A percentile compares a stretch with the other conserved stretches of the same genome.
Conservation (phyloP, 129 eudicot species). For the Chrysanthemum seticuspe region DNA sequence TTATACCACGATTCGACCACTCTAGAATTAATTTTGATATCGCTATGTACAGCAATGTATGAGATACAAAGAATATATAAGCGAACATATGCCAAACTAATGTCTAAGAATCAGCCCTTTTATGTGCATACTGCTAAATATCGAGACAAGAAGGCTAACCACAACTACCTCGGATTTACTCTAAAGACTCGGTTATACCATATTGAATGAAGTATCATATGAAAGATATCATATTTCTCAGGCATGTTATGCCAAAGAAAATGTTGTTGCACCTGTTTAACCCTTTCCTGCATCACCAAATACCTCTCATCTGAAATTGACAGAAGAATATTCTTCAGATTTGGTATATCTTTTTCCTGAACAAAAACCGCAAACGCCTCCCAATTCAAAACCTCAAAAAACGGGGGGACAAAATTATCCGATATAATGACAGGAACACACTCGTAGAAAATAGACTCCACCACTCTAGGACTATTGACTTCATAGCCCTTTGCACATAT, state of each 20-base stretch:
- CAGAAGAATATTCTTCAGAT: conserved; percentile 55
- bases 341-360: conserved; percentile 66
- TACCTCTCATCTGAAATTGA: conserved; percentile 55
- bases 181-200: conserved; percentile 68
- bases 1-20: too few species aligned
- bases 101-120: too few species aligned
- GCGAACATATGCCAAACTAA: too few species aligned
- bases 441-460: conserved; percentile 67
- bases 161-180: conserved; percentile 23
- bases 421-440: conserved; percentile 82
- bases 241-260: conserved; percentile 66
- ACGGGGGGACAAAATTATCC: conserved; percentile 79
- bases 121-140: background rate
- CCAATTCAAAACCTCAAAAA: conserved; percentile 72
- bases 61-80: too few species aligned
- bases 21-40: too few species aligned
- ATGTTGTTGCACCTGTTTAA: conserved; percentile 53
- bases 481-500: conserved; percentile 78
- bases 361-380: conserved; percentile 70
- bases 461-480: conserved; percentile 85
- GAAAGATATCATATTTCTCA: conserved; percentile 61
- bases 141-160: background rate
- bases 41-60: too few species aligned
- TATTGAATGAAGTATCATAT: conserved; percentile 72
- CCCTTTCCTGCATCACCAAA: conserved; percentile 51